A percentile compares a stretch with the other conserved stretches of the same genome.
Evolutionary conservation across 108 stramenopile genomes (phyloP).

Genomic region (Bacterosira constricta): DNA sequence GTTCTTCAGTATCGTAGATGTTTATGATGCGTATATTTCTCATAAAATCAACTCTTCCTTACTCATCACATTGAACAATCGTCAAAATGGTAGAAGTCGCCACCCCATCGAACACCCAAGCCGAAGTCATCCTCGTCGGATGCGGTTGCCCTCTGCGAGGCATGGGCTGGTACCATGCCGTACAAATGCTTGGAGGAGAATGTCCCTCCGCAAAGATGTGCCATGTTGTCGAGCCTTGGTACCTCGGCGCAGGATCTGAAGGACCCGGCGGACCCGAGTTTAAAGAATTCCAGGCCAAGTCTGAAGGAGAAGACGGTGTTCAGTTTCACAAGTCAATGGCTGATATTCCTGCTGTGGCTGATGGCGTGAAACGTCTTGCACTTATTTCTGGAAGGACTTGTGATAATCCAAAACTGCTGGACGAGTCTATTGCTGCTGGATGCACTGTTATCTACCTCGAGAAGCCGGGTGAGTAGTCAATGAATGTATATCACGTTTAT

Average conservation of each 20-base stretch:
- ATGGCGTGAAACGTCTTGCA: conserved; percentile 78
- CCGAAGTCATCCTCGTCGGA: conserved; percentile 62
- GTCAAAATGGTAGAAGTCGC: conserved; percentile 38
- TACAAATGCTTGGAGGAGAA: conserved; percentile 81
- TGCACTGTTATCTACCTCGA: conserved; percentile 86
- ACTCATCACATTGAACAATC: no score
- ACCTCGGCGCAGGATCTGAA: conserved; percentile 73
- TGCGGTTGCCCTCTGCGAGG: conserved; percentile 56
- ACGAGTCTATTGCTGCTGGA: conserved; percentile 68
- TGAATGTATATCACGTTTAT: no score
- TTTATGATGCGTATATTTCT: no score
- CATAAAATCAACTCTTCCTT: no score
- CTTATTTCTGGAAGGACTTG: conserved; percentile 89
- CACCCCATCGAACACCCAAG: conserved; percentile 30
- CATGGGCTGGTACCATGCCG: conserved; percentile 92
- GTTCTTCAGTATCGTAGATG: no score
- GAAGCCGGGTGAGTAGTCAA: conserved; percentile 80
- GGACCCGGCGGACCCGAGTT: conserved; percentile 90
- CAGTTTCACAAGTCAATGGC: conserved; percentile 71
- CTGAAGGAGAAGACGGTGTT: conserved; percentile 66
- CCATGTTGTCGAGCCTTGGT: conserved; percentile 92
- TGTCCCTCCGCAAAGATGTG: conserved; percentile 84
- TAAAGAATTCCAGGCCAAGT: conserved; percentile 63
- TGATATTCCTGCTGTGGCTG: conserved; percentile 73
- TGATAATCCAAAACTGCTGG: conserved; percentile 84